Conservation (phyloP, 768 basidiomycete genomes). For the Pilatotrama ljubarskyi region DNA sequence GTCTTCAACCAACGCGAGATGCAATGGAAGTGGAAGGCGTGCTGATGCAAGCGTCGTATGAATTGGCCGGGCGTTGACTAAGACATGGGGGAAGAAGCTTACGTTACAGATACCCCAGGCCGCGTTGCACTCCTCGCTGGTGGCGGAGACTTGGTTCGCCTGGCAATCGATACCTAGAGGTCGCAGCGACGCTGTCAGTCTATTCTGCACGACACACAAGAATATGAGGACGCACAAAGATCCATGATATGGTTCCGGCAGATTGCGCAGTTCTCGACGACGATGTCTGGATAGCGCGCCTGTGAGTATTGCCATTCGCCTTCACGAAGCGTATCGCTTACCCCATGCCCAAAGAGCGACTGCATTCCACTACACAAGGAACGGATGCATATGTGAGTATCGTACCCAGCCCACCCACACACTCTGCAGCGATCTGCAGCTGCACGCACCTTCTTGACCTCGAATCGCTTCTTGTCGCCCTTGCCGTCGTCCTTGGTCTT, state of each 20-base stretch:
- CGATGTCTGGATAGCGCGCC: conserved; percentile 66
- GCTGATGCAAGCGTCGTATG: conserved; percentile 47
- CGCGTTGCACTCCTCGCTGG: conserved; percentile 95
- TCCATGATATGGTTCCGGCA: conserved; percentile 99
- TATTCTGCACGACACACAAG: neutral
- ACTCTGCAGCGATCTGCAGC: too few relatives aligned
- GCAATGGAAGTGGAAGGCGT: conserved; percentile 99
- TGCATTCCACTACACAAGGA: conserved; percentile 84
- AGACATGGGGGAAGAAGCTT: conserved; percentile 26
- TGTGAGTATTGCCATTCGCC: conserved; percentile 6
- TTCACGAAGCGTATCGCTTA: conserved; percentile 35
- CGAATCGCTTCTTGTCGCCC: conserved; percentile 80
- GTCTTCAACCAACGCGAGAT: conserved; percentile 99
- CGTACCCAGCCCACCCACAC: too few relatives aligned
- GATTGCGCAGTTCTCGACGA: conserved; percentile 99
- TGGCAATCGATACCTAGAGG: conserved; percentile 95
- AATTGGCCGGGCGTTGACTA: neutral
- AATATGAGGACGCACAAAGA: conserved; percentile 68
- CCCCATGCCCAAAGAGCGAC: conserved; percentile 99
- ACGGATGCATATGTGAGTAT: neutral
- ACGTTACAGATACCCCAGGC: conserved; percentile 99
- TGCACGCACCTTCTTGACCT: conserved; percentile 93
- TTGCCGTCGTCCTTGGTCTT: conserved; percentile 61
- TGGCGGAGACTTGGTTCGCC: conserved; percentile 96
- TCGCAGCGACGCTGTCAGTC: neutral